Conservation (phyloP, 1,284 basidiomycete genomes). For the Pseudozyma thailandica region DNA sequence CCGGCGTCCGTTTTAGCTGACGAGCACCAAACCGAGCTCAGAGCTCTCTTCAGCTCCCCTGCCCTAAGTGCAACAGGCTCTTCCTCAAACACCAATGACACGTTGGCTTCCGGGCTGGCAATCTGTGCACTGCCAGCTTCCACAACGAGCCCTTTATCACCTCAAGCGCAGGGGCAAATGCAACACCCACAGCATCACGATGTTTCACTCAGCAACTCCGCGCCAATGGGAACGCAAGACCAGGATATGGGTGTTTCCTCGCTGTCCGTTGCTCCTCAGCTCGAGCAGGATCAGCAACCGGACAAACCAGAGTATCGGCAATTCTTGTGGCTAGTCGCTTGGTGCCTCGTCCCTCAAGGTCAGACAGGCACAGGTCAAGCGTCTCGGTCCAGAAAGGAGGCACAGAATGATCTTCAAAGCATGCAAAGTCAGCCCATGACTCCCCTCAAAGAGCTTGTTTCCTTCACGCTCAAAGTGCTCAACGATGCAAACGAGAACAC, state of each 20-base stretch:
- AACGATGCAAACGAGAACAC: slow-evolving; percentile 37
- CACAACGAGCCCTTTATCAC: neutral
- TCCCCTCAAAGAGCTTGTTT: slow-evolving; percentile 44
- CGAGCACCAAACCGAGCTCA: slow-evolving; percentile 19
- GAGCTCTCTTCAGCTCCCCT: slow-evolving; percentile 3
- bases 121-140: slow-evolving; percentile 7
- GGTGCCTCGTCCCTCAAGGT: slow-evolving; percentile 21
- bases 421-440: slow-evolving; percentile 29
- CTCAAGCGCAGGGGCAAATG: neutral
- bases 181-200: neutral
- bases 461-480: slow-evolving; percentile 43
- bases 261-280: neutral
- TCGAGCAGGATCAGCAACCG: neutral
- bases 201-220: neutral
- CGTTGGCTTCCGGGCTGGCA: slow-evolving; percentile 26
- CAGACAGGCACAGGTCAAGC: neutral
- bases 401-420: slow-evolving; percentile 16
- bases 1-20: slow-evolving; percentile 5
- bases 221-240: slow-evolving; percentile 1
- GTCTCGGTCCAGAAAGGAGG: neutral
- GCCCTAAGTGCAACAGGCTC: neutral
- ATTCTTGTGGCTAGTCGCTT: slow-evolving; percentile 31
- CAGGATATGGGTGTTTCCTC: neutral
- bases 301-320: neutral
- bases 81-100: neutral